Conservation (phyloP, 495 filamentous ascomycete genomes). For the Hypoxylon fragiforme region DNA sequence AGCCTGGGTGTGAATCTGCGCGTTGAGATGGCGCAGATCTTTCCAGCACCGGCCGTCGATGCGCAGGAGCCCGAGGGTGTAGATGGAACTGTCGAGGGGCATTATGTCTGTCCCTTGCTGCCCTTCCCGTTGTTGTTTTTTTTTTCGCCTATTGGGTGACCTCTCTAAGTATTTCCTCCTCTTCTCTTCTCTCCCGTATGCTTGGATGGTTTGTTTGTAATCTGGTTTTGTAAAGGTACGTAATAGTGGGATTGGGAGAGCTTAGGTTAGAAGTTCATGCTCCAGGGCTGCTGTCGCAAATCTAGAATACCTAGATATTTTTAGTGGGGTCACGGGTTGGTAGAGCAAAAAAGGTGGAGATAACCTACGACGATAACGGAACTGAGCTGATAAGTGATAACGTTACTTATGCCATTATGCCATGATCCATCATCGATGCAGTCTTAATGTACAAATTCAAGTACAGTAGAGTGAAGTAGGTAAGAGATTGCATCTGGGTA, state of each 20-base stretch:
- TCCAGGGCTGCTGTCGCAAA: neutral
- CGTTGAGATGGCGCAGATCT: constrained; percentile 86
- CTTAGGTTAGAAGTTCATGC: neutral
- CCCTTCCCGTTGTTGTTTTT: neutral
- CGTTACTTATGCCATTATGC: too few relatives aligned
- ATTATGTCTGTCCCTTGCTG: constrained; percentile 47
- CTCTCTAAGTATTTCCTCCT: too few relatives aligned
- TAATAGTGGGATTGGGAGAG: neutral
- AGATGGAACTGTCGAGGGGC: constrained; percentile 90
- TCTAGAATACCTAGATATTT: constrained; percentile 19
- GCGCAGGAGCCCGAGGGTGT: constrained; percentile 81
- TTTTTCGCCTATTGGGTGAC: neutral
- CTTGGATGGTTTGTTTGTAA: too few relatives aligned
- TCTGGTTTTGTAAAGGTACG: too few relatives aligned
- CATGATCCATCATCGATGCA: too few relatives aligned
- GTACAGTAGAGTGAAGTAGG: too few relatives aligned
- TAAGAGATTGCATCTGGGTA: too few relatives aligned
- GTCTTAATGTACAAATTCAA: too few relatives aligned
- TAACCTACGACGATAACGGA: too few relatives aligned
- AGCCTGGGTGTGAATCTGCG: constrained; percentile 87
- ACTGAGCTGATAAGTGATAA: too few relatives aligned
- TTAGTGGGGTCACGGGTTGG: constrained; percentile 25
- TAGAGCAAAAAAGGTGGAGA: neutral
- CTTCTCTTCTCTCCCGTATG: too few relatives aligned
- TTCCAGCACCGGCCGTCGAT: constrained; percentile 98